Evolutionary conservation across 176 grass and related monocot species (phyloP).

Genomic region (Ananas comosus): DNA sequence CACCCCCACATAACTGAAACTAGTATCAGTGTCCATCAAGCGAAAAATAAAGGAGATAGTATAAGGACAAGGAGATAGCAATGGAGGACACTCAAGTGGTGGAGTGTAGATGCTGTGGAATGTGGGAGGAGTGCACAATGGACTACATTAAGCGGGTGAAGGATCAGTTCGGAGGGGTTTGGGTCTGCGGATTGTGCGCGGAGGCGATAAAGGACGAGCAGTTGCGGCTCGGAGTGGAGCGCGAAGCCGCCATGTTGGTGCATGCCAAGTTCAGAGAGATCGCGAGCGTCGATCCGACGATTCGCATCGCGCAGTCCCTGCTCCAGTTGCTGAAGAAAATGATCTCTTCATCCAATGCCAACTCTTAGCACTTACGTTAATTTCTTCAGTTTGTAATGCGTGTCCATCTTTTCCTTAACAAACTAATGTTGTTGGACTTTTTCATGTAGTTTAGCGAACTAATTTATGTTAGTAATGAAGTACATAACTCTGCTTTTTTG

Average conservation of each 20-base stretch:
- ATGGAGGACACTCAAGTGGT: slow-evolving; percentile 8
- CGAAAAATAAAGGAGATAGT: not conserved
- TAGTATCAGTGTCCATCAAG: not conserved
- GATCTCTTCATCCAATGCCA: not conserved
- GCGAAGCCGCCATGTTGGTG: slow-evolving; percentile 28
- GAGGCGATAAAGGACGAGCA: slow-evolving; percentile 62
- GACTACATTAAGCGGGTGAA: slow-evolving; percentile 40
- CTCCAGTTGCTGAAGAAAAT: slow-evolving; percentile 40
- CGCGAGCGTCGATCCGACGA: slow-evolving; percentile 13
- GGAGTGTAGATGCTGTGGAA: slow-evolving; percentile 45
- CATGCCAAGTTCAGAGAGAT: slow-evolving; percentile 39
- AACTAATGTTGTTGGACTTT: not conserved
- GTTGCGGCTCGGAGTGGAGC: slow-evolving; percentile 24
- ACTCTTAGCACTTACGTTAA: not conserved
- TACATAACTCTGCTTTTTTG: not conserved
- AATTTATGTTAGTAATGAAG: not conserved
- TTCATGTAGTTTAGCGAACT: not conserved
- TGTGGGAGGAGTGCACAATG: slow-evolving; percentile 53
- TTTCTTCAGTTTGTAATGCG: not conserved
- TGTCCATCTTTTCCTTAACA: slow-evolving; percentile 1
- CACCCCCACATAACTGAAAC: not conserved
- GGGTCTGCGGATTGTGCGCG: slow-evolving; percentile 58
- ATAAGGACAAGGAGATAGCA: not conserved
- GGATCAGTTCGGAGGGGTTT: slow-evolving; percentile 43
- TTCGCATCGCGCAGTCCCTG: slow-evolving; percentile 33